These are phyloP conservation scores for Exophiala sp. DNA, from an alignment of 2,329 filamentous ascomycete genomes.

Conservation along the genomic window DNA sequence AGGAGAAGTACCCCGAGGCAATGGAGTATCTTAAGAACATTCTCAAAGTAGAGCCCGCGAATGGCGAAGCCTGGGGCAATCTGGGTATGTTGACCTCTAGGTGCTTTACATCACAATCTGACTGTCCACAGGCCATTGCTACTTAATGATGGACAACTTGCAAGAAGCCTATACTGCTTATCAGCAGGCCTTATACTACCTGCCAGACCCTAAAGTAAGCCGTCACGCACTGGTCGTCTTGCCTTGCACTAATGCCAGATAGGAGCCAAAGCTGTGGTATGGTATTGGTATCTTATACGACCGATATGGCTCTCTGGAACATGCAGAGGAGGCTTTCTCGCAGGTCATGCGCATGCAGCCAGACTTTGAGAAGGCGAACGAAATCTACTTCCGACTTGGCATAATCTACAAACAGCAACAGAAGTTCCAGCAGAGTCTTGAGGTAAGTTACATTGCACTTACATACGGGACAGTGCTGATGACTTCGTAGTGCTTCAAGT, in stretches of 20 bases:
- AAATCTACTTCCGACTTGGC: slow-evolving; percentile 97
- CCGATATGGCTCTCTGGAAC: slow-evolving; percentile 90
- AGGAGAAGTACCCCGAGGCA: slow-evolving; percentile 90
- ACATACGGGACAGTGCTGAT: slow-evolving; percentile 11
- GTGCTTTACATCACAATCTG: slow-evolving; percentile 28
- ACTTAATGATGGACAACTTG: slow-evolving; percentile 96
- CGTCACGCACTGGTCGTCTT: not conserved
- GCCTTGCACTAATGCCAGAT: slow-evolving; percentile 5
- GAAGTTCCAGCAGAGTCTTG: slow-evolving; percentile 86
- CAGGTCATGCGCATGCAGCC: slow-evolving; percentile 99
- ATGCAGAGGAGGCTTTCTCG: slow-evolving; percentile 96
- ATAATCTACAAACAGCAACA: slow-evolving; percentile 99
- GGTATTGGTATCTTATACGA: slow-evolving; percentile 98
- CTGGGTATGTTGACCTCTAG: slow-evolving; percentile 60
- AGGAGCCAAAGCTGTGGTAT: slow-evolving; percentile 98
- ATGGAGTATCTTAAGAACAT: slow-evolving; percentile 91
- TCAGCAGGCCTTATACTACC: slow-evolving; percentile 88
- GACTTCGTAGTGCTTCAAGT: slow-evolving; percentile 80
- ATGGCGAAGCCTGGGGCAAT: slow-evolving; percentile 95
- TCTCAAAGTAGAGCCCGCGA: slow-evolving; percentile 79
- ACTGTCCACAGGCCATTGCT: slow-evolving; percentile 73
- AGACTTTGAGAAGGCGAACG: slow-evolving; percentile 96
- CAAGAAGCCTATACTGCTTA: slow-evolving; percentile 97
- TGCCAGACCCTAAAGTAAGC: slow-evolving; percentile 84
- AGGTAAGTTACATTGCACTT: slow-evolving; percentile 53